These are phyloP conservation scores for Lasiodiplodia citricola DNA, from an alignment of 2,329 filamentous ascomycete genomes.

Conservation along the genomic window DNA sequence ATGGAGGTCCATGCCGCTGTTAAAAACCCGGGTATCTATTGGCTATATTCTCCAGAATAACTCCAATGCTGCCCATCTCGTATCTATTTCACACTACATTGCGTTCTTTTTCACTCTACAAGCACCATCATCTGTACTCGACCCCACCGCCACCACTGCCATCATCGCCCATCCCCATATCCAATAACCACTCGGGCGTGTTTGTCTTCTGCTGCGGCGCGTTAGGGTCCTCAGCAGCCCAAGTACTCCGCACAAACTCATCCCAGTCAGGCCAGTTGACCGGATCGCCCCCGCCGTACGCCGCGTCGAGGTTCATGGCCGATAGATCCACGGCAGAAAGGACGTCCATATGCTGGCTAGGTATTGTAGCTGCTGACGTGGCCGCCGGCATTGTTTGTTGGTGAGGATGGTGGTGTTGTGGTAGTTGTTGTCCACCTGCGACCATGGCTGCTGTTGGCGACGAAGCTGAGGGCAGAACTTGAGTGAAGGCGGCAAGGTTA, in stretches of 20 bases:
- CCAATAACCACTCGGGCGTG: conserved; percentile 19
- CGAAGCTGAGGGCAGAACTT: not conserved
- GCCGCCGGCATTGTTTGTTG: not conserved
- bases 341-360: not conserved
- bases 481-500: not conserved
- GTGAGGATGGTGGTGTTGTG: not conserved
- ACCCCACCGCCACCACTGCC: not conserved
- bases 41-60: not conserved
- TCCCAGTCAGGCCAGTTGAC: conserved; percentile 26
- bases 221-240: conserved; percentile 8
- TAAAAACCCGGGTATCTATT: not conserved
- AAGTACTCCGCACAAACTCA: conserved; percentile 25
- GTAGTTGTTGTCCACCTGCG: not conserved
- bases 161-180: conserved; percentile 12
- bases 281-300: conserved; percentile 4
- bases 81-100: not conserved
- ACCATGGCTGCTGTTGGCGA: not conserved
- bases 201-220: conserved; percentile 17
- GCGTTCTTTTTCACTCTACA: not conserved
- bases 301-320: conserved; percentile 12
- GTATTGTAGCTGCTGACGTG: not conserved
- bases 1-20: not conserved
- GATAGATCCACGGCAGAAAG: conserved; percentile 3
- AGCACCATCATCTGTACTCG: not conserved
- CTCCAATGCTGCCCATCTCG: not conserved